Percentiles rank a stretch among this genome's conserved stretches.
These are phyloP conservation scores for Euphorbia pulcherrima DNA, from an alignment of 345 rosid genomes.

Conservation along the genomic window DNA sequence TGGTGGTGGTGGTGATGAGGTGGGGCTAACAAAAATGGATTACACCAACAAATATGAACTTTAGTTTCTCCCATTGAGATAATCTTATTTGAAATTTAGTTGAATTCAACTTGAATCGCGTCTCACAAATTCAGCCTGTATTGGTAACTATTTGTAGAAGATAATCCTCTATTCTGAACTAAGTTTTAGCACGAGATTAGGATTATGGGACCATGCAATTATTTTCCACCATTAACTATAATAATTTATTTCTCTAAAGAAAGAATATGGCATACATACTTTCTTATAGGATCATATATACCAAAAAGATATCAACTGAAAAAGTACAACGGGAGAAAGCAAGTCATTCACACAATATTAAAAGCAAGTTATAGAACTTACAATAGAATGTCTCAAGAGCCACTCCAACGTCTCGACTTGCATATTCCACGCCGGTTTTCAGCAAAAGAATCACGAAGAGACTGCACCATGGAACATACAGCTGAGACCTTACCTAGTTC, in stretches of 20 bases:
- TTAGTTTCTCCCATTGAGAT: no score
- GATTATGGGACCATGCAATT: not conserved
- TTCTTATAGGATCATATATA: no score
- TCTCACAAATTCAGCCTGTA: no score
- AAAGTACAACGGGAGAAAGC: no score
- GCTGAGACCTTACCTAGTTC: conserved; percentile 45
- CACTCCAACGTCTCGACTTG: conserved; percentile 65
- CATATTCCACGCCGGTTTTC: conserved; percentile 82
- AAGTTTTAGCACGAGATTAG: no score
- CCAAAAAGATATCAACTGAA: no score
- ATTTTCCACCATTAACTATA: not conserved
- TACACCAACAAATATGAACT: conserved; percentile 39
- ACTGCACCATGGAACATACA: conserved; percentile 62
- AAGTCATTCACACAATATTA: no score
- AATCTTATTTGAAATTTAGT: no score
- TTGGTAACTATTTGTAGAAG: no score
- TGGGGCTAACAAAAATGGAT: conserved; percentile 43
- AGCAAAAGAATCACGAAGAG: conserved; percentile 64
- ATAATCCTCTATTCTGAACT: no score
- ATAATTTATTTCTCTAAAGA: not conserved
- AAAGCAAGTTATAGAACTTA: conserved; percentile 21
- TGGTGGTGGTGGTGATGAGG: conserved; percentile 13
- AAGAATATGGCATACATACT: not conserved
- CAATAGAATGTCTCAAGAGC: conserved; percentile 28
- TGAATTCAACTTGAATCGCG: no score